A percentile compares a stretch with the other conserved stretches of the same genome.
Conservation (phyloP, 2,329 filamentous ascomycete species). For the Volutella citrinella region DNA sequence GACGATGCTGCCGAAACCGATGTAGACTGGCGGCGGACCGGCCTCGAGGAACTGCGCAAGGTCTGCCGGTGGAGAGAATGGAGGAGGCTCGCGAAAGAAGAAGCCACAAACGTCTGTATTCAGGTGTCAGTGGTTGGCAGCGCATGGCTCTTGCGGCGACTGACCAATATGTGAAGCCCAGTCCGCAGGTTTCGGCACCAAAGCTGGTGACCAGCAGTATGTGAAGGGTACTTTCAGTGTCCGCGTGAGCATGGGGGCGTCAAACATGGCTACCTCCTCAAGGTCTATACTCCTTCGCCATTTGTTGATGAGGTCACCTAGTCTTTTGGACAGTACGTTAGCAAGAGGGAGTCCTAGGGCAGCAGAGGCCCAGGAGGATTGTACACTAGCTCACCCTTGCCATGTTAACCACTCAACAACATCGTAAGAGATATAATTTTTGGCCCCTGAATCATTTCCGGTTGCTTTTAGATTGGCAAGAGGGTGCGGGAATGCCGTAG, state of each 20-base stretch:
- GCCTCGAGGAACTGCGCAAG: too few relatives aligned
- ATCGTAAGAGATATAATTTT: slow-evolving; percentile 3
- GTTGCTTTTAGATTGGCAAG: slow-evolving; percentile 1
- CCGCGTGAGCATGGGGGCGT: slow-evolving; percentile 74
- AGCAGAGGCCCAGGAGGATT: too few relatives aligned
- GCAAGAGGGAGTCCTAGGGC: too few relatives aligned
- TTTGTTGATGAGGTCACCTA: slow-evolving; percentile 79
- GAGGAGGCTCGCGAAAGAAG: too few relatives aligned
- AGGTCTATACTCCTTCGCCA: slow-evolving; percentile 72
- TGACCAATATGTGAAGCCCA: slow-evolving; percentile 74
- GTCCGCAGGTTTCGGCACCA: slow-evolving; percentile 71
- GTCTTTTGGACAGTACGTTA: background rate
- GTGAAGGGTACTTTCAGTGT: slow-evolving; percentile 76
- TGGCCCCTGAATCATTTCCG: background rate
- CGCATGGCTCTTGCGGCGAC: too few relatives aligned
- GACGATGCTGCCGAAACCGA: too few relatives aligned
- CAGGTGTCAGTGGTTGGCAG: too few relatives aligned
- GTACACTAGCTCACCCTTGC: slow-evolving; percentile 9
- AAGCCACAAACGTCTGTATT: slow-evolving; percentile 33
- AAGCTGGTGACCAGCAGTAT: slow-evolving; percentile 81
- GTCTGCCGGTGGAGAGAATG: too few relatives aligned
- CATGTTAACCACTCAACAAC: slow-evolving; percentile 5
- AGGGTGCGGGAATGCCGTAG: slow-evolving; percentile 3
- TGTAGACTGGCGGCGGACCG: too few relatives aligned
- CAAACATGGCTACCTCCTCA: slow-evolving; percentile 72